A percentile compares a stretch with the other conserved stretches of the same genome.
Conservation (phyloP, 495 filamentous ascomycete species). For the Penicillium cataractarum region DNA sequence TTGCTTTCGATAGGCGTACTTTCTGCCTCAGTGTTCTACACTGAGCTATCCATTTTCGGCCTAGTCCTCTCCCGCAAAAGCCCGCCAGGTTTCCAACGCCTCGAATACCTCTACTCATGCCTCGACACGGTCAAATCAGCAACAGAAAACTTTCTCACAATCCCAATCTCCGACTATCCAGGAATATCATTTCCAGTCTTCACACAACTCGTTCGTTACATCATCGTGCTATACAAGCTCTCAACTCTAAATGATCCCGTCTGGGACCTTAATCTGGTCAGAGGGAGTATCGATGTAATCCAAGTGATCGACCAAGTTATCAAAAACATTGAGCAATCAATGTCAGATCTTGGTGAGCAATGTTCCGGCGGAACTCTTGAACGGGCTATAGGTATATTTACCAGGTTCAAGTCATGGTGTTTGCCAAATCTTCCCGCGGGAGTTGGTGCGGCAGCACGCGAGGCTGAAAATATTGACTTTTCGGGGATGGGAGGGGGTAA, state of each 20-base stretch:
- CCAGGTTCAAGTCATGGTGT: conserved; percentile 3
- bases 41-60: conserved; percentile 6
- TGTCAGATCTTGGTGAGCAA: conserved; percentile 5
- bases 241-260: conserved; percentile 26
- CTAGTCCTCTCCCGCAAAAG: conserved; percentile 6
- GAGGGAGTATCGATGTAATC: conserved; percentile 15
- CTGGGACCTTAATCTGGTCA: conserved; percentile 20
- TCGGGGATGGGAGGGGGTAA: background rate
- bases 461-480: background rate
- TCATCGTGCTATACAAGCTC: conserved; percentile 19
- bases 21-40: conserved; percentile 6
- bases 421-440: background rate
- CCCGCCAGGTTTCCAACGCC: background rate
- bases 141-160: conserved; percentile 16
- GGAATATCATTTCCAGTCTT: conserved; percentile 10
- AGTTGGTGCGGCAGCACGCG: background rate
- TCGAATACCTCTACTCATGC: conserved; percentile 24
- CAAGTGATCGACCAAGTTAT: conserved; percentile 26
- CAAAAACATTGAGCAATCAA: conserved; percentile 6
- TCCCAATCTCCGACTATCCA: conserved; percentile 10
- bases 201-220: conserved; percentile 17
- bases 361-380: conserved; percentile 5
- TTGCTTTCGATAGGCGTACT: background rate
- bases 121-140: conserved; percentile 18
- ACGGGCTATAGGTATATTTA: conserved; percentile 4